Percentiles rank a stretch among this genome's conserved stretches.
Evolutionary conservation across 139 green algal genomes (phyloP).

Genomic region (Eudorina sp.): DNA sequence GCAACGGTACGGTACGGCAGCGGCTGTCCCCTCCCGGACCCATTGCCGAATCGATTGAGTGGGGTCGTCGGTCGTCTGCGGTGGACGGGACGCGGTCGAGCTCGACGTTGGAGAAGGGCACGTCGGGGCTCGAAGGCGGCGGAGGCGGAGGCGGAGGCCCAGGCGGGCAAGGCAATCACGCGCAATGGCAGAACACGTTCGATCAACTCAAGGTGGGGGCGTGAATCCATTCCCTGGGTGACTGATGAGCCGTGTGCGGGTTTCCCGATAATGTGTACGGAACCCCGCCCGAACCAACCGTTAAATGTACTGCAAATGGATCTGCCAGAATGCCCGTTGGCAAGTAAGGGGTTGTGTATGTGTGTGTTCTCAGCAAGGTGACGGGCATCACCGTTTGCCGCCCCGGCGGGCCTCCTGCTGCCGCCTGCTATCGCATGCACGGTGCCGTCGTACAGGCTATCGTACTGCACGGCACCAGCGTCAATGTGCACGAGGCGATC

Average conservation of each 20-base stretch:
- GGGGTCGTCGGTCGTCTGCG: neutral
- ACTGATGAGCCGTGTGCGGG: no score
- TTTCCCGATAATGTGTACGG: no score
- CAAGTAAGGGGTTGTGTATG: no score
- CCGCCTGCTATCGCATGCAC: no score
- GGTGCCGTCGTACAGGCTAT: neutral
- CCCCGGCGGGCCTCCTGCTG: no score
- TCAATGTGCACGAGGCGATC: conserved; percentile 29
- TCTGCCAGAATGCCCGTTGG: no score
- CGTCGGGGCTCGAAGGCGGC: neutral
- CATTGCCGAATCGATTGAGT: neutral
- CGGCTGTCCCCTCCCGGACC: neutral
- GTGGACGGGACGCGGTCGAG: neutral
- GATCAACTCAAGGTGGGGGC: conserved; percentile 35
- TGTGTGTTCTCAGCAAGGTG: no score
- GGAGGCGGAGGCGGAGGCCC: neutral
- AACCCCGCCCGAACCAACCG: no score
- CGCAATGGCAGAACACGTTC: conserved; percentile 35
- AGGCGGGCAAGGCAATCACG: neutral
- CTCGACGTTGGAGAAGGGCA: neutral
- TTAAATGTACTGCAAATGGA: no score
- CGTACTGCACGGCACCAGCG: conserved; percentile 18
- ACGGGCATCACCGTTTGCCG: no score
- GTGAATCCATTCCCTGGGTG: no score
- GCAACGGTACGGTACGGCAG: neutral